These are phyloP conservation scores for Trichoderma breve DNA, from an alignment of 2,329 filamentous ascomycete genomes.

Conservation along the genomic window DNA sequence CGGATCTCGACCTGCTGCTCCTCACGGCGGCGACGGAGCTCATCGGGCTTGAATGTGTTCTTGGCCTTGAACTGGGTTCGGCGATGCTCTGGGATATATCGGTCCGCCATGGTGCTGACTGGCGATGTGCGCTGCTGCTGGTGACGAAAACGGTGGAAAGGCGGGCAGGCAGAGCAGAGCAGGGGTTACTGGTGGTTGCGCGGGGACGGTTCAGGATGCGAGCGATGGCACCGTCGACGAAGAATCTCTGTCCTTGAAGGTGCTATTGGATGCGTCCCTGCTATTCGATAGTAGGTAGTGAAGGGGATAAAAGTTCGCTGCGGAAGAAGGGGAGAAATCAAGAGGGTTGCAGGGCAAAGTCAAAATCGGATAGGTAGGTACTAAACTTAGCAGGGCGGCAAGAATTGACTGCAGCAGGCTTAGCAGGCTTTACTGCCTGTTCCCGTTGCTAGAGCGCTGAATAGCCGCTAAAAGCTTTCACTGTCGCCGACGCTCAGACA, in stretches of 20 bases:
- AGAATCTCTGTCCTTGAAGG: neutral
- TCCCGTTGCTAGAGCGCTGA: slow-evolving; percentile 17
- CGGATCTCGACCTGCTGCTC: slow-evolving; percentile 99
- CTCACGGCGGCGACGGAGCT: slow-evolving; percentile 95
- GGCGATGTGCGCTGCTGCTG: slow-evolving; percentile 29
- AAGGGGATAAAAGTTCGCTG: neutral
- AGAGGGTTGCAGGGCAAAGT: slow-evolving; percentile 15
- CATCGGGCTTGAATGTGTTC: slow-evolving; percentile 98
- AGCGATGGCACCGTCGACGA: slow-evolving; percentile 14
- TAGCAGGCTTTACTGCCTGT: neutral
- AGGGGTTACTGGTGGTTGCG: slow-evolving; percentile 25
- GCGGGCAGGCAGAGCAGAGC: slow-evolving; percentile 6
- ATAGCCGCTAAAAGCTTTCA: slow-evolving; percentile 14
- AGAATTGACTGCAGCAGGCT: slow-evolving; percentile 13
- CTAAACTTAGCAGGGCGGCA: slow-evolving; percentile 16
- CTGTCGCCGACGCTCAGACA: neutral
- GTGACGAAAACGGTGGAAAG: slow-evolving; percentile 21
- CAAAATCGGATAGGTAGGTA: slow-evolving; percentile 2
- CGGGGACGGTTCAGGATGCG: slow-evolving; percentile 25
- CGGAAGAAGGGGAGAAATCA: slow-evolving; percentile 9
- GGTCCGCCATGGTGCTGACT: slow-evolving; percentile 81
- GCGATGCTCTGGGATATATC: slow-evolving; percentile 99
- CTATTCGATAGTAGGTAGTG: slow-evolving; percentile 10
- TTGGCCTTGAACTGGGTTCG: slow-evolving; percentile 99
- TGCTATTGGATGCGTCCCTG: slow-evolving; percentile 16